A percentile compares a stretch with the other conserved stretches of the same genome.
These are phyloP conservation scores for Cinnamomum chago DNA, from an alignment of 164 flowering plant genomes.

Conservation along the genomic window DNA sequence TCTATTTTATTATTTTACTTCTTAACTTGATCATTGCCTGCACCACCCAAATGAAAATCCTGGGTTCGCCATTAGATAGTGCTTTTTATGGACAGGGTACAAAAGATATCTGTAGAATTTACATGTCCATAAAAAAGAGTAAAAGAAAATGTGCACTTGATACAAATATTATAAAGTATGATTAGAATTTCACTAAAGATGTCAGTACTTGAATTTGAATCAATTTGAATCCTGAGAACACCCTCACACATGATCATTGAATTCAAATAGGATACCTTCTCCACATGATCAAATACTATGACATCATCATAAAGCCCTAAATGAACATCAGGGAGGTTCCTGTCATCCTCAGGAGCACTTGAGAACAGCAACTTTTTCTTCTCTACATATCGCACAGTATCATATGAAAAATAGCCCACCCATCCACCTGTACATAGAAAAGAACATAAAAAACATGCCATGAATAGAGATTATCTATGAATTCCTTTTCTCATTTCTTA, in stretches of 20 bases:
- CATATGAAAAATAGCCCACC: conserved; percentile 96
- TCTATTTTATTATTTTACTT: too few species aligned
- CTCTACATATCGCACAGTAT: conserved; percentile 87
- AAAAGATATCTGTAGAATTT: too few species aligned
- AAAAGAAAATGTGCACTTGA: too few species aligned
- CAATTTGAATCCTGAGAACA: background rate
- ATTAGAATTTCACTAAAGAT: too few species aligned
- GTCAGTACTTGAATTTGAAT: background rate
- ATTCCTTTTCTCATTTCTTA: background rate
- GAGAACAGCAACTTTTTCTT: conserved; percentile 83
- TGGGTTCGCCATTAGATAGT: too few species aligned
- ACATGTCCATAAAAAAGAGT: too few species aligned
- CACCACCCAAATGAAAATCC: too few species aligned
- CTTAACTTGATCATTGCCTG: too few species aligned
- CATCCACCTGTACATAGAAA: conserved; percentile 71
- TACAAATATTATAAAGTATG: too few species aligned
- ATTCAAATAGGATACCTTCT: conserved; percentile 56
- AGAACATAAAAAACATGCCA: background rate
- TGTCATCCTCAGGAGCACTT: conserved; percentile 77
- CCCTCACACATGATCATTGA: background rate
- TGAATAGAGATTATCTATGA: background rate
- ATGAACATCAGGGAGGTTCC: conserved; percentile 88
- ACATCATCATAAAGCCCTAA: conserved; percentile 86
- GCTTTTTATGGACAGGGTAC: too few species aligned
- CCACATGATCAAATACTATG: conserved; percentile 90